These are phyloP conservation scores for Carpinus fangiana DNA, from an alignment of 306 rosid species.

Conservation along the genomic window DNA sequence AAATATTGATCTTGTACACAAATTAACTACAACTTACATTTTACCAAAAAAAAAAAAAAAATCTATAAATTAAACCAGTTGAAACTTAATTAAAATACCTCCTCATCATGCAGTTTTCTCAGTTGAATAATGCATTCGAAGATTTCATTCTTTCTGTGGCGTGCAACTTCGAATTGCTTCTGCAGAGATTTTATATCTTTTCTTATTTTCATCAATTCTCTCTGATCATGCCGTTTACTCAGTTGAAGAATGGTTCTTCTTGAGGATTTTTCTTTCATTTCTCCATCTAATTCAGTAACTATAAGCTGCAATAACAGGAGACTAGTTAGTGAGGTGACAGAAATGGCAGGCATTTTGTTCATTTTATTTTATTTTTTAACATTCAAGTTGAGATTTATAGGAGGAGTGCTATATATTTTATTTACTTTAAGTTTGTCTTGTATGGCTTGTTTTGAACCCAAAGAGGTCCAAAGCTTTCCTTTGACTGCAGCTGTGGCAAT, in stretches of 20 bases:
- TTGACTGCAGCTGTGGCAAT: constrained; percentile 25
- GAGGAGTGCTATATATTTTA: too few relatives aligned
- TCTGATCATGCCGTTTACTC: background rate
- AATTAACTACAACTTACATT: too few relatives aligned
- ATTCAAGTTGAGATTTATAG: too few relatives aligned
- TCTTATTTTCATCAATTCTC: constrained; percentile 9
- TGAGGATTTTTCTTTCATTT: background rate
- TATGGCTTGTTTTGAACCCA: constrained; percentile 29
- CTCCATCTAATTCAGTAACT: constrained; percentile 15
- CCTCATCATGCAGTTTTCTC: constrained; percentile 18
- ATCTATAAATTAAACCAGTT: too few relatives aligned
- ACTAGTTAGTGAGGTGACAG: background rate
- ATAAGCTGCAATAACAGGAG: constrained; percentile 8
- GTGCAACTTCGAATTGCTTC: background rate
- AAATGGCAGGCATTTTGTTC: background rate
- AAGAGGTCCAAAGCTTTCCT: constrained; percentile 17
- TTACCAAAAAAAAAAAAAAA: too few relatives aligned
- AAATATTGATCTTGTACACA: too few relatives aligned
- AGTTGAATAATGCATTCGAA: background rate
- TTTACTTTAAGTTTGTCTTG: constrained; percentile 24
- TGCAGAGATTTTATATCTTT: background rate
- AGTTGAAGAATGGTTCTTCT: background rate
- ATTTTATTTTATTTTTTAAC: too few relatives aligned
- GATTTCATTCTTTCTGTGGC: constrained; percentile 12
- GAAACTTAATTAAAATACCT: constrained; percentile 5